Base-by-base conservation (phyloP, 495 filamentous ascomycete species). In the Penicillium samsonianum region DNA sequence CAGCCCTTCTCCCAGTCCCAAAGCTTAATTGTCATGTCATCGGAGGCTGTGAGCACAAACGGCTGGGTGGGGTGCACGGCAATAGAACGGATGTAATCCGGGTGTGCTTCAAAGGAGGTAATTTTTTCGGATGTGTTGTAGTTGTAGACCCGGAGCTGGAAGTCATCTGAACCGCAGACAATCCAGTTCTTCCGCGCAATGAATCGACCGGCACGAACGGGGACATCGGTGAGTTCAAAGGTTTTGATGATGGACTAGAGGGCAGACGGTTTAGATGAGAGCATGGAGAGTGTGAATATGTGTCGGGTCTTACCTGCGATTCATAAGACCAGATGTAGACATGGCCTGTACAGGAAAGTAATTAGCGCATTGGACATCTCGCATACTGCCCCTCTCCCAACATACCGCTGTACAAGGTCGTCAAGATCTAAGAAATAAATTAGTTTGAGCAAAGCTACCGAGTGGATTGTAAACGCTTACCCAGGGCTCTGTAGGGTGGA, bases 121-220 rank as follows among this genome's bases (percentile, higher is more conserved):
- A 99, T 95, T 82, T 97, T 98, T 73, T 99, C 94, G 60, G 91
- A 95, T 53, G 94, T 99, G 75, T 99, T 99, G 83, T 98, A 98
- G 76, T 98, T 98, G 81, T 96, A 91, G 61, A 94, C 90, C 54
- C 92, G 87, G 33, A 96, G 80, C 73, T 97, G 92, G 81, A 97
- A 99, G 80, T 98, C 94, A 78, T 99, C 94, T 44, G 91, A 96
- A 62, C 94, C 94, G 74, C 91, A 96, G 42, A 96, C 93, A 65
- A 99, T 95, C 95, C 95, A 98, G 74, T 98, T 98, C 84, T 98
- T 98, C 58, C 94, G 84, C 64, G 95, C 91, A 71, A 98, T 85
- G 74, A 98, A 98, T 58, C 95, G 90, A 65, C 94, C 94, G 42
- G 95, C 95, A 74, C 94, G 88, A 49, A 98, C 94, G 58, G 94